phyloP scores from a whole-genome alignment of 192 early-diverging fungal species.

The Backusella tarrabulga region DNA sequence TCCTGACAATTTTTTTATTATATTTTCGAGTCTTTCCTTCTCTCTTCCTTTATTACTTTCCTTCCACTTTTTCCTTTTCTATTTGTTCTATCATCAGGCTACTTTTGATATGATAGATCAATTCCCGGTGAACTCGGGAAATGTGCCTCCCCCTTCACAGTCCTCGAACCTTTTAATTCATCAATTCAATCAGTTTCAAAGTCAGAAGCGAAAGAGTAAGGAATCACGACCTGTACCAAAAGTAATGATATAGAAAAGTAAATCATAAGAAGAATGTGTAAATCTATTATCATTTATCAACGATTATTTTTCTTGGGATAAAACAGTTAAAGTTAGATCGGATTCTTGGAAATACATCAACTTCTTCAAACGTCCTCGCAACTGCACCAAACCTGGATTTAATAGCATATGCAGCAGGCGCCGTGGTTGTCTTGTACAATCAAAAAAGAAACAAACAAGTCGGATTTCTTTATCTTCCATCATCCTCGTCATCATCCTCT shows the following conservation, averaged over 20 bases:
- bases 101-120: conserved; percentile 7
- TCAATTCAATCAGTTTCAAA: conserved; percentile 11
- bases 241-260: conserved; percentile 15
- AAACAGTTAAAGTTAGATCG: conserved; percentile 58
- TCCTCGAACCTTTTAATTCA: conserved; percentile 5
- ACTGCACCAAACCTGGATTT: conserved; percentile 50
- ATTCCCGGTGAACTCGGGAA: conserved; percentile 35
- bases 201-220: conserved; percentile 25
- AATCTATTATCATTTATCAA: neutral
- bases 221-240: conserved; percentile 19
- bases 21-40: neutral
- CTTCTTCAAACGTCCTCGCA: conserved; percentile 50
- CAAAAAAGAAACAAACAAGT: conserved; percentile 66
- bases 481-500: neutral
- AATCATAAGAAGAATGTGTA: neutral
- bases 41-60: neutral
- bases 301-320: neutral
- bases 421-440: conserved; percentile 73
- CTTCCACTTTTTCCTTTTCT: neutral
- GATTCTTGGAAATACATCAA: conserved; percentile 65
- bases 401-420: conserved; percentile 77
- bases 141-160: conserved; percentile 30
- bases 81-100: neutral
- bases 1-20: neutral
- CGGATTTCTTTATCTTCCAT: conserved; percentile 47